These are phyloP conservation scores for Penicillium silybi DNA, from an alignment of 495 filamentous ascomycete genomes.

Conservation along the genomic window DNA sequence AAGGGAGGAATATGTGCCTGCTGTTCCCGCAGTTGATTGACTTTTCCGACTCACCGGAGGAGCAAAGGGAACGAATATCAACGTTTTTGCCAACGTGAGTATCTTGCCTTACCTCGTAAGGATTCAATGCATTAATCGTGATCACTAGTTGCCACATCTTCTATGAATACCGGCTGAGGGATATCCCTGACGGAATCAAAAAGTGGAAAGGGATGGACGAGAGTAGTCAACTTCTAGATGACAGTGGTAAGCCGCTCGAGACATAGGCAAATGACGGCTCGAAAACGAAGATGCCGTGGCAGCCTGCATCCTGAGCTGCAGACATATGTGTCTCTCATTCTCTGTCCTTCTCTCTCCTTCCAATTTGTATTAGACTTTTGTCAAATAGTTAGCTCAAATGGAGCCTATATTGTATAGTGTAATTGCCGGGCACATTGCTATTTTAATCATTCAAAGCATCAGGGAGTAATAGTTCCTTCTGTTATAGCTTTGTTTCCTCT, in stretches of 20 bases:
- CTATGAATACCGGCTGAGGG: constrained; percentile 70
- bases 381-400: too few relatives aligned
- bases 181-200: constrained; percentile 73
- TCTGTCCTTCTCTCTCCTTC: too few relatives aligned
- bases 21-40: constrained; percentile 76
- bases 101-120: background rate
- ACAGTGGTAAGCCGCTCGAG: constrained; percentile 38
- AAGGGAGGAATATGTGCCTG: constrained; percentile 82
- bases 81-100: constrained; percentile 65
- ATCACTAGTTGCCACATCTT: constrained; percentile 70
- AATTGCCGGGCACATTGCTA: too few relatives aligned
- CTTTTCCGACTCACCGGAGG: constrained; percentile 53
- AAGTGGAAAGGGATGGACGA: constrained; percentile 72
- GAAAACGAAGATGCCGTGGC: too few relatives aligned
- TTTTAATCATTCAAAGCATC: too few relatives aligned
- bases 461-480: too few relatives aligned
- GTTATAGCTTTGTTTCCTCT: too few relatives aligned
- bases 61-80: constrained; percentile 38
- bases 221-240: constrained; percentile 63
- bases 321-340: too few relatives aligned
- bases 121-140: background rate
- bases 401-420: too few relatives aligned
- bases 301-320: too few relatives aligned
- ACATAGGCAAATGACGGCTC: too few relatives aligned
- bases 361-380: too few relatives aligned